These are phyloP conservation scores for Mycena crocata DNA, from an alignment of 768 basidiomycete species.

Conservation along the genomic window DNA sequence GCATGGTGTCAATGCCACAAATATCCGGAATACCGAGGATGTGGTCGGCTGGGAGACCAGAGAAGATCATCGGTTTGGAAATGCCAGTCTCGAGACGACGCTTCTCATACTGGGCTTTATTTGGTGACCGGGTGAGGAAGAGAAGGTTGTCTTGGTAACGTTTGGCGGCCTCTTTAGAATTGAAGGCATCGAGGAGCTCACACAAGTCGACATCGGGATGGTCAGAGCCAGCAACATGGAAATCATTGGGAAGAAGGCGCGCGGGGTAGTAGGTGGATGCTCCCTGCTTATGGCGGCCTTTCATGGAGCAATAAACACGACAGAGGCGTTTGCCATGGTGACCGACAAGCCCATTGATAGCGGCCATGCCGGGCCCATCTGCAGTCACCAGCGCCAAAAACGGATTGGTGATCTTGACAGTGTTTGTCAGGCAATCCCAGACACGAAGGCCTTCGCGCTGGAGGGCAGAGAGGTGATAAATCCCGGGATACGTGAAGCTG, in stretches of 20 bases:
- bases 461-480: constrained; percentile 37
- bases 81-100: constrained; percentile 44
- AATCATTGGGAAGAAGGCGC: constrained; percentile 37
- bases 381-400: constrained; percentile 32
- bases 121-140: constrained; percentile 30
- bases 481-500: constrained; percentile 37
- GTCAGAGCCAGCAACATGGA: constrained; percentile 36
- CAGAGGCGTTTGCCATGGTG: constrained; percentile 48
- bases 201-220: constrained; percentile 44
- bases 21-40: constrained; percentile 38
- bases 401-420: constrained; percentile 4
- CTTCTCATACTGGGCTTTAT: constrained; percentile 36
- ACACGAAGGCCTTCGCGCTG: constrained; percentile 34
- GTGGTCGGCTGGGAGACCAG: constrained; percentile 29
- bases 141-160: constrained; percentile 33
- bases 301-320: constrained; percentile 43
- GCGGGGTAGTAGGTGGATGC: constrained; percentile 49
- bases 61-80: constrained; percentile 40
- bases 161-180: background rate
- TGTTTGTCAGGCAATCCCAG: constrained; percentile 37
- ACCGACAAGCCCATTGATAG: constrained; percentile 48
- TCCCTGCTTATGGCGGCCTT: constrained; percentile 40
- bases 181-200: constrained; percentile 19
- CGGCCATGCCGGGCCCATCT: constrained; percentile 38
- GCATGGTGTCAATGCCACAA: constrained; percentile 46